These are phyloP conservation scores for Zarea fungicola DNA, from an alignment of 2,329 filamentous ascomycete species.

Conservation along the genomic window DNA sequence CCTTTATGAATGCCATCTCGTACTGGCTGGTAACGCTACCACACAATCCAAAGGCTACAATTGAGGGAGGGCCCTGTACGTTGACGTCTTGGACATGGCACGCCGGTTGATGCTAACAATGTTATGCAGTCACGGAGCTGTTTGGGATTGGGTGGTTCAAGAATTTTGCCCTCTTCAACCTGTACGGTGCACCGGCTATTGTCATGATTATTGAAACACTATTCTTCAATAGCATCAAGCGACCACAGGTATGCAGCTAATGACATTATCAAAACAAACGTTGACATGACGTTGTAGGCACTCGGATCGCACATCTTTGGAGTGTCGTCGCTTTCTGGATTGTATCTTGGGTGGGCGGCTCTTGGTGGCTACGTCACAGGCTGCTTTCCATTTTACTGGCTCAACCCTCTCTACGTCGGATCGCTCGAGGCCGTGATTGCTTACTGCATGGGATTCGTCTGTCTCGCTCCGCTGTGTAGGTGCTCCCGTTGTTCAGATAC, in stretches of 20 bases:
- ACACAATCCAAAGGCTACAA: conserved; percentile 20
- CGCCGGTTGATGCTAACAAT: too few species aligned
- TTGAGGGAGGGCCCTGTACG: conserved; percentile 16
- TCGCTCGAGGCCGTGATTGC: conserved; percentile 39
- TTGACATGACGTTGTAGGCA: conserved; percentile 28
- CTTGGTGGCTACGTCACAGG: conserved; percentile 43
- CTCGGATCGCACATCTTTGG: conserved; percentile 39
- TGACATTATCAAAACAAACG: rapidly evolving
- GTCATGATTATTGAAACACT: conserved; percentile 42
- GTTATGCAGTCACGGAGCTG: conserved; percentile 40
- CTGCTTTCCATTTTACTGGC: conserved; percentile 45
- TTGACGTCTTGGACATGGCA: too few species aligned
- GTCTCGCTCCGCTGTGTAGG: conserved; percentile 41
- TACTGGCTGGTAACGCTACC: conserved; percentile 42
- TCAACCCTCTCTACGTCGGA: conserved; percentile 40
- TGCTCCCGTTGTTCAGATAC: background rate
- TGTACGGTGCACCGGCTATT: conserved; percentile 38
- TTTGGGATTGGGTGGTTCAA: conserved; percentile 45
- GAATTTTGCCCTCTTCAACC: conserved; percentile 40
- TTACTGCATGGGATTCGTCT: conserved; percentile 40
- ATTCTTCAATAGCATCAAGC: conserved; percentile 49
- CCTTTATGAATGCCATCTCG: conserved; percentile 45
- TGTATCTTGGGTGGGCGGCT: conserved; percentile 47
- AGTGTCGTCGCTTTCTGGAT: conserved; percentile 33
- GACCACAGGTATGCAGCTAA: conserved; percentile 42